phyloP scores from a whole-genome alignment of 1,284 basidiomycete genomes.

The Exobasidium cylindrosporum region DNA sequence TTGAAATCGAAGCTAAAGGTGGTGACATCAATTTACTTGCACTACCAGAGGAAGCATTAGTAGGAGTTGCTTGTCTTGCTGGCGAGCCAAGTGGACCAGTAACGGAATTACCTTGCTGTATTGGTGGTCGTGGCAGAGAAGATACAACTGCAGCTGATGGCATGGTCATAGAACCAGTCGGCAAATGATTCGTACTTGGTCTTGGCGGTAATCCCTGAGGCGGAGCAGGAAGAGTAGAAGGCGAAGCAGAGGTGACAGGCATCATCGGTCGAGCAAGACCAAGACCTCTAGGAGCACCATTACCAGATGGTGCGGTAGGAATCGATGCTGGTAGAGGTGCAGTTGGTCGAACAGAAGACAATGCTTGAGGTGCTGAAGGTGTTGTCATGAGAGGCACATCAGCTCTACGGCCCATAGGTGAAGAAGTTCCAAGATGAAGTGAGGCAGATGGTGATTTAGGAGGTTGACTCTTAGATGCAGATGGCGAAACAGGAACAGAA shows the following conservation, averaged over 20 bases:
- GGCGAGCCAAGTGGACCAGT: not conserved
- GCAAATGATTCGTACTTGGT: conserved; percentile 17
- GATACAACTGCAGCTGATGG: conserved; percentile 13
- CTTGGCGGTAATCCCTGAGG: conserved; percentile 43
- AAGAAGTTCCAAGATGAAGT: not conserved
- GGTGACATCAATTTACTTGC: not conserved
- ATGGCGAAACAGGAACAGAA: conserved; percentile 11
- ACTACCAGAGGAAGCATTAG: not conserved
- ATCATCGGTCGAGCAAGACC: not conserved
- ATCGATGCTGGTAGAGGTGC: not conserved
- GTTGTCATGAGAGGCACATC: not conserved
- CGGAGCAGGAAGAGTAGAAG: conserved; percentile 31
- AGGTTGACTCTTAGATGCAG: not conserved
- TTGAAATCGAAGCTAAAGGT: not conserved
- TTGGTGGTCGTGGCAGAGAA: conserved; percentile 33
- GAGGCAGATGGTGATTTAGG: not conserved
- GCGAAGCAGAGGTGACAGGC: not conserved
- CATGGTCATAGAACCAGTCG: not conserved
- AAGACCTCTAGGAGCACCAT: not conserved
- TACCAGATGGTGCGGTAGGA: not conserved
- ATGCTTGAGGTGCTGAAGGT: not conserved
- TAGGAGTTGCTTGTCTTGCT: not conserved
- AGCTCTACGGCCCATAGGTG: not conserved
- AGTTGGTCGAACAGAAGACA: not conserved
- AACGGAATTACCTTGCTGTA: conserved; percentile 17